Percentiles rank a stretch among this genome's conserved stretches.
These are phyloP conservation scores for Brasilioporus rufonigricans DNA, from an alignment of 768 basidiomycete genomes.

Conservation along the genomic window DNA sequence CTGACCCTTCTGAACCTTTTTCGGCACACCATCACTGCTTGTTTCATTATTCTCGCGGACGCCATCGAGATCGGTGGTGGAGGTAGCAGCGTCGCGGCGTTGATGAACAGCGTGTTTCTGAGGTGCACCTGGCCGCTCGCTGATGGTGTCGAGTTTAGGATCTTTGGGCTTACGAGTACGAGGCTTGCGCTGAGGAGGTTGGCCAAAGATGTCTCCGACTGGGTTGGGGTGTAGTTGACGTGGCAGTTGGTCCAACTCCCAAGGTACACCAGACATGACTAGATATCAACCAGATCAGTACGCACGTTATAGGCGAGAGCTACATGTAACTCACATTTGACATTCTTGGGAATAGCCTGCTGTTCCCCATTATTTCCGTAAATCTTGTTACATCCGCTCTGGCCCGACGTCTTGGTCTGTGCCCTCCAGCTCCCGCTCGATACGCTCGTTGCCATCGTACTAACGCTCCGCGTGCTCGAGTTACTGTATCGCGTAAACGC, in stretches of 20 bases:
- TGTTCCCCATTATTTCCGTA: slow-evolving; percentile 22
- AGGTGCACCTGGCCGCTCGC: slow-evolving; percentile 53
- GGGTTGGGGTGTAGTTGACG: slow-evolving; percentile 62
- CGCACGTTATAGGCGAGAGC: neutral
- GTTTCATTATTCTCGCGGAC: slow-evolving; percentile 21
- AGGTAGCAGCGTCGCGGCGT: slow-evolving; percentile 65
- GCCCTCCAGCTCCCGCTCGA: slow-evolving; percentile 74
- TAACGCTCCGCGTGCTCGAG: slow-evolving; percentile 67
- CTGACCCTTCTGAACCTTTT: slow-evolving; percentile 88
- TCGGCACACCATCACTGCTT: slow-evolving; percentile 42
- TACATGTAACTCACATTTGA: slow-evolving; percentile 69
- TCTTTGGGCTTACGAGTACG: slow-evolving; percentile 69
- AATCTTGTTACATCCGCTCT: slow-evolving; percentile 12
- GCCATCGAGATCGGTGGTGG: slow-evolving; percentile 66
- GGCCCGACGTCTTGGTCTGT: slow-evolving; percentile 27
- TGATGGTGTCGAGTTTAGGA: slow-evolving; percentile 69
- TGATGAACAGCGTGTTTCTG: slow-evolving; percentile 47
- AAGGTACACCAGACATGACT: slow-evolving; percentile 80
- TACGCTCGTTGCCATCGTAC: slow-evolving; percentile 78
- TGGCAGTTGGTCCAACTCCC: slow-evolving; percentile 69
- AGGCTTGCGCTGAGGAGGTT: slow-evolving; percentile 56
- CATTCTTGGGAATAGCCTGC: slow-evolving; percentile 55
- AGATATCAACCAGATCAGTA: slow-evolving; percentile 4
- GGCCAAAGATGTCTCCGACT: slow-evolving; percentile 59
- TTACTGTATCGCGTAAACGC: slow-evolving; percentile 78